phyloP scores from a whole-genome alignment of 2,329 filamentous ascomycete genomes.

The Thelonectria olida region DNA sequence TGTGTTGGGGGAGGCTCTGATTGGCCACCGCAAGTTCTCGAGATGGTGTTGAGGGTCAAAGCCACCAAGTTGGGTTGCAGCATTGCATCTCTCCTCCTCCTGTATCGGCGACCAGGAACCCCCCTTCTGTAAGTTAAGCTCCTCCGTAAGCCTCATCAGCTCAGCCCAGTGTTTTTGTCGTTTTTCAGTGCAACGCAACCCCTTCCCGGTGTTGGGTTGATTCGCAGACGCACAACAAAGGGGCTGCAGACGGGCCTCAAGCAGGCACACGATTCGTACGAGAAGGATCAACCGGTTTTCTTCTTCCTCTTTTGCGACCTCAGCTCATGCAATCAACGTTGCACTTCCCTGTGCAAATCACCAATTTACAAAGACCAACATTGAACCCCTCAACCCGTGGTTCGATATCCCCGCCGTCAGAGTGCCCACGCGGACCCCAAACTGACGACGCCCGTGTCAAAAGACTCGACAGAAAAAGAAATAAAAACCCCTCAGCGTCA shows the following conservation, averaged over 20 bases:
- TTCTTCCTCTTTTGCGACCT: neutral
- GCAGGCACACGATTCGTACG: neutral
- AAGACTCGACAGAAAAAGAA: neutral
- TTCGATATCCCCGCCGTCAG: conserved; percentile 4
- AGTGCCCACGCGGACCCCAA: neutral
- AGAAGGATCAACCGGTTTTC: neutral
- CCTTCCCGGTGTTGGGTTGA: neutral
- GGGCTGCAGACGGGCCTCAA: neutral
- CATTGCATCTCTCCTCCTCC: neutral
- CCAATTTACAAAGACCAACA: neutral
- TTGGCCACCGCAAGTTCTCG: neutral
- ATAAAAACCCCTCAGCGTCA: neutral
- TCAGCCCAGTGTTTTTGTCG: neutral
- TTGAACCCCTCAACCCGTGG: neutral
- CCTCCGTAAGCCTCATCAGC: neutral
- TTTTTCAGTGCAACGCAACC: neutral
- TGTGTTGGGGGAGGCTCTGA: conserved; percentile 4
- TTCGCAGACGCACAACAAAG: neutral
- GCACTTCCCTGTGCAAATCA: neutral
- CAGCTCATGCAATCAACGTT: neutral
- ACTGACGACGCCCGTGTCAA: neutral
- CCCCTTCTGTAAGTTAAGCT: neutral
- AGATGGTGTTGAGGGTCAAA: conserved; percentile 6
- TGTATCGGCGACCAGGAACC: conserved; percentile 8
- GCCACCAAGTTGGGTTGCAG: neutral